Conservation (phyloP, 371 early-diverging fungal genomes). For the Apophysomyces elegans region DNA sequence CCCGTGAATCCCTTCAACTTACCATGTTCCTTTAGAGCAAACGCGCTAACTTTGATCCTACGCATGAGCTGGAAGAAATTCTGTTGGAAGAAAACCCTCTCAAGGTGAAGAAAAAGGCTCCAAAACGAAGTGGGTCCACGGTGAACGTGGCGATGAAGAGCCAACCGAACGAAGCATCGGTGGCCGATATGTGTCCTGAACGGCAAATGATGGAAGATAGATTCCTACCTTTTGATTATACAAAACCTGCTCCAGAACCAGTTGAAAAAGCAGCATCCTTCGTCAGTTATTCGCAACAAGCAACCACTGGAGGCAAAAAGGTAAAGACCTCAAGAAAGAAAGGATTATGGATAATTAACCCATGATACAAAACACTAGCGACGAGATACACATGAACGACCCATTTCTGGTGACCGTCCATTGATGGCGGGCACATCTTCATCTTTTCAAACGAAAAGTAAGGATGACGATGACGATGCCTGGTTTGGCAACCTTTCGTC, state of each 20-base stretch:
- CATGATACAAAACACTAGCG: no score
- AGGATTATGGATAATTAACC: no score
- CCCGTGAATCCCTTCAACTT: background rate
- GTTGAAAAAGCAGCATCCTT: conserved; percentile 1
- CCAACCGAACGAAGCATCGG: conserved; percentile 11
- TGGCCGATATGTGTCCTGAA: conserved; percentile 29
- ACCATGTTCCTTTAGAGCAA: conserved; percentile 45
- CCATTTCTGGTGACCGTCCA: background rate
- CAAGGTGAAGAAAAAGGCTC: conserved; percentile 8
- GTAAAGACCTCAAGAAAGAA: background rate
- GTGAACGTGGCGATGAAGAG: conserved; percentile 23
- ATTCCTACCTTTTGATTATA: conserved; percentile 65
- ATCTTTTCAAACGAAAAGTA: background rate
- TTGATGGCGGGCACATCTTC: background rate
- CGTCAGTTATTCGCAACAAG: background rate
- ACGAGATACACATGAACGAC: background rate
- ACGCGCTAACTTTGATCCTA: conserved; percentile 88
- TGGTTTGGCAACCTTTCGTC: conserved; percentile 1
- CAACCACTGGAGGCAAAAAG: background rate
- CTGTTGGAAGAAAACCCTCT: conserved; percentile 90
- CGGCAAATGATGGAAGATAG: conserved; percentile 61
- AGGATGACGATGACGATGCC: background rate
- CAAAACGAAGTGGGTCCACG: conserved; percentile 32
- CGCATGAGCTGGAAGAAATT: conserved; percentile 93
- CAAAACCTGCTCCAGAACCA: conserved; percentile 32